Evolutionary conservation across 305 asterid species (phyloP), one percentile per base, ranked within the genome.

Genomic region (Fraxinus paxiana): DNA sequence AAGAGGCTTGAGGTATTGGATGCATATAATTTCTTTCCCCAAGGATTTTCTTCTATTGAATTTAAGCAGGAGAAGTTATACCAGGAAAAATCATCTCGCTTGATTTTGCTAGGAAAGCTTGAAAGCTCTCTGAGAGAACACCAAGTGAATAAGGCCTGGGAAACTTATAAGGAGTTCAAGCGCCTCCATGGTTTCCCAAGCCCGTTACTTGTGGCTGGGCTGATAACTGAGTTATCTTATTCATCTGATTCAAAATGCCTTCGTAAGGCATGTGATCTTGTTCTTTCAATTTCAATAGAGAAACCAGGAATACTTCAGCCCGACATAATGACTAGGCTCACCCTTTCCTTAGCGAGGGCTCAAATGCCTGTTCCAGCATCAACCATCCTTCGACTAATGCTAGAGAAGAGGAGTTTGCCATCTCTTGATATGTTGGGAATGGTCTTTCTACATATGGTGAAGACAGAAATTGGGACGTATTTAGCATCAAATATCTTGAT

Each of bases 361-460:
- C 95, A 92, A 85, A 91, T 94, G 87, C 93, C 95, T 3, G 86
- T 88, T 84, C 84, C 80, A 79, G 83, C 97, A 2, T 89, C 97
- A 3, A 80, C 72, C 34, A 75, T 92, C 78, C 87, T 94, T 59
- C 85, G 99, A 76, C n/a, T 90, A 84, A 88, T 92, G 90, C 54
- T 96, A 71, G 87, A 83, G 81, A 91, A 85, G 82, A 88, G 80
- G 83, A 77, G 46, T 69, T 83, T 92, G 31, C 95, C 95, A 2
- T 59, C 91, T 24, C 65, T 87, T 82, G 91, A 88, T 81, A 85
- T 90, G 4, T 84, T 92, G 71, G 78, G 56, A 77, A 73, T 81
- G 83, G 75, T 92, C 20, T 87, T 94, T 65, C 88, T 94, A 48
- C 99, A 94, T 84, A 84, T 96, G 93, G 93, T 88, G 79, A 92